Conservation (phyloP, 2,329 filamentous ascomycete species). For the Calonectria fujianensis region DNA sequence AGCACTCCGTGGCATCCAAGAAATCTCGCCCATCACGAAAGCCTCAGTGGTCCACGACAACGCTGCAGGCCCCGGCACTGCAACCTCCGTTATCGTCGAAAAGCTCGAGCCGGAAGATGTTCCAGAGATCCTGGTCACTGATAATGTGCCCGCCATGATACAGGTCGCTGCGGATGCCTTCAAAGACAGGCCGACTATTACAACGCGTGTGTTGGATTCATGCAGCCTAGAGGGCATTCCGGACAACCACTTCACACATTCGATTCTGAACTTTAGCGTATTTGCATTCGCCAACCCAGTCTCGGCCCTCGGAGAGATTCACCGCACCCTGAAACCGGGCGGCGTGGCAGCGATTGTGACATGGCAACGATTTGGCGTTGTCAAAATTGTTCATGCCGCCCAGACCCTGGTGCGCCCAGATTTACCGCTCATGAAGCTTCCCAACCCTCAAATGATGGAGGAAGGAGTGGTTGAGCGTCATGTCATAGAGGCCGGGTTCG, state of each 20-base stretch:
- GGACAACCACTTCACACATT: slow-evolving; percentile 51
- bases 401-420: slow-evolving; percentile 55
- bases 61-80: slow-evolving; percentile 58
- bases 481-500: slow-evolving; percentile 51
- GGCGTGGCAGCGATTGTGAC: slow-evolving; percentile 54
- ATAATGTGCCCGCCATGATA: slow-evolving; percentile 48
- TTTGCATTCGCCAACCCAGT: slow-evolving; percentile 53
- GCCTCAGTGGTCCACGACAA: slow-evolving; percentile 57
- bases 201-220: slow-evolving; percentile 47
- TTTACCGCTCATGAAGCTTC: slow-evolving; percentile 51
- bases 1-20: slow-evolving; percentile 44
- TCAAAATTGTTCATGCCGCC: slow-evolving; percentile 53
- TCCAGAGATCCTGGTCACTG: slow-evolving; percentile 44
- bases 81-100: slow-evolving; percentile 52
- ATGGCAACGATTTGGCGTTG: slow-evolving; percentile 53
- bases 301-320: slow-evolving; percentile 54
- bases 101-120: slow-evolving; percentile 23
- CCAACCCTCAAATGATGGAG: slow-evolving; percentile 52
- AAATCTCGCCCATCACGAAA: slow-evolving; percentile 45
- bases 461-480: slow-evolving; percentile 50
- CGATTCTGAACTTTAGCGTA: slow-evolving; percentile 57
- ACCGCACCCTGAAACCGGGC: slow-evolving; percentile 55
- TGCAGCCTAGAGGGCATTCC: slow-evolving; percentile 47
- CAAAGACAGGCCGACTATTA: slow-evolving; percentile 23
- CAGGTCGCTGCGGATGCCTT: slow-evolving; percentile 45